Evolutionary conservation across 495 filamentous ascomycete genomes (phyloP), one percentile per base, ranked within the genome.

Genomic region (Polyplosphaeria fusca): DNA sequence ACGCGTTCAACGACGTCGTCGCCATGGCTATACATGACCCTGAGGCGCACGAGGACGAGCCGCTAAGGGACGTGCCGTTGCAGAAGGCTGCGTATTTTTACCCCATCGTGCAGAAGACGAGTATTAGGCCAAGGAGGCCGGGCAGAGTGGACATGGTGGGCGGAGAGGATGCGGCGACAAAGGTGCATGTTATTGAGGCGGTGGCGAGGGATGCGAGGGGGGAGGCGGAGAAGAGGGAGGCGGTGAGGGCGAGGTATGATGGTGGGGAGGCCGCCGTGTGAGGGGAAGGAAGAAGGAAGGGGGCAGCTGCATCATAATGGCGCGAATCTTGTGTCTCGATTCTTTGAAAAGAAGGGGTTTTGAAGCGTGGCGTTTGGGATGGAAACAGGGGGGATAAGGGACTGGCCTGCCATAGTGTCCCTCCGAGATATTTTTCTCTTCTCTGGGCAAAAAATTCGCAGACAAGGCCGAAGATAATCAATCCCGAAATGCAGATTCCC

Each of bases 31-130:
- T 87, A 27, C 84, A 86, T 67, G 76, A 87, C 55, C 81, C 80
- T 28, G 82, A 86, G 52, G 77, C 78, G 51, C 59, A 62, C 38
- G 74, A 77, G 39, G 78, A 82, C 5, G 57, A 54, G 78, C 80
- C 64, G 70, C 53, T 68, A 37, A 47, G 52, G 25, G 51, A 70
- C 26, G 75, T 46, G 28, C 55, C 54, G 44, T 37, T 82, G 55
- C 82, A 82, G 65, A 84, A 80, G 61, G 93, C 80, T 18, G 91
- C 88, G 7, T 96, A 88, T 71, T 96, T 91, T 68, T 97, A 96
- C 63, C 90, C 91, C 0, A 82, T 97, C 58, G 72, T 88, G 49
- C 86, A 89, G 71, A 84, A 80, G 65, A 79, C 77, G 24, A 75
- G 76, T 19, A 72, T 87, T 24, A 79, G 83, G 71, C 79, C 82